Evolutionary conservation across 192 early-diverging fungal genomes (phyloP).

Genomic region (Rhizoclosmatium globosum): DNA sequence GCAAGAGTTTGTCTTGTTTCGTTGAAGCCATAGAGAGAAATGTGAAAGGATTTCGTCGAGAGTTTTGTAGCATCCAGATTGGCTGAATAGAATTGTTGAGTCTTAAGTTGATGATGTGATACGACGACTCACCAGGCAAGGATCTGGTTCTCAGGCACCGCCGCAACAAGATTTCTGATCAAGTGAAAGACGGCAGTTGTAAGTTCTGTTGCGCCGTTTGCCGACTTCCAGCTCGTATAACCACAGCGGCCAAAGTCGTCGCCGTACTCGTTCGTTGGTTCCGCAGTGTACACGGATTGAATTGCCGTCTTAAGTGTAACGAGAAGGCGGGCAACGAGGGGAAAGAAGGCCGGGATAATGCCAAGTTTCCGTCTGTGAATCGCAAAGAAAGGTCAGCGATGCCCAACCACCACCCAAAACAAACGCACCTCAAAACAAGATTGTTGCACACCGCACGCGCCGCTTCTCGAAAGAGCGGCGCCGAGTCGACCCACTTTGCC

Average conservation of each 20-base stretch:
- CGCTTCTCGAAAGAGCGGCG: slow-evolving; percentile 12
- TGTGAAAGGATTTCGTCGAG: slow-evolving; percentile 51
- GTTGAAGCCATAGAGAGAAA: slow-evolving; percentile 48
- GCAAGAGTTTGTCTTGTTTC: slow-evolving; percentile 40
- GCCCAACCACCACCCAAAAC: background rate
- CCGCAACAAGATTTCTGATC: slow-evolving; percentile 54
- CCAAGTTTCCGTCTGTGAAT: slow-evolving; percentile 28
- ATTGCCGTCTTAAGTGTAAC: background rate
- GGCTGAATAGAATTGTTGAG: slow-evolving; percentile 24
- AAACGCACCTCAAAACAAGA: background rate
- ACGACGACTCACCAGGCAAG: slow-evolving; percentile 43
- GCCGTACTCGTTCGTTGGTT: background rate
- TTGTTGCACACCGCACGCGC: background rate
- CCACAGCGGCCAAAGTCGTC: background rate
- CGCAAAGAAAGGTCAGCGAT: background rate
- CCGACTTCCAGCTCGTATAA: slow-evolving; percentile 16
- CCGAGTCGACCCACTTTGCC: background rate
- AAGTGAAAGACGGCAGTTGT: slow-evolving; percentile 46
- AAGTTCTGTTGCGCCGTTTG: slow-evolving; percentile 27
- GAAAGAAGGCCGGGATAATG: slow-evolving; percentile 28
- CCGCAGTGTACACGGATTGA: background rate
- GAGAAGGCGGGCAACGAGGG: slow-evolving; percentile 11
- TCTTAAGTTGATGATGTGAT: background rate
- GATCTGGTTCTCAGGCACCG: slow-evolving; percentile 47
- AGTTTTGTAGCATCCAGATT: slow-evolving; percentile 44